phyloP scores from a whole-genome alignment of 108 stramenopile species.

The Conticribra guillardii region DNA sequence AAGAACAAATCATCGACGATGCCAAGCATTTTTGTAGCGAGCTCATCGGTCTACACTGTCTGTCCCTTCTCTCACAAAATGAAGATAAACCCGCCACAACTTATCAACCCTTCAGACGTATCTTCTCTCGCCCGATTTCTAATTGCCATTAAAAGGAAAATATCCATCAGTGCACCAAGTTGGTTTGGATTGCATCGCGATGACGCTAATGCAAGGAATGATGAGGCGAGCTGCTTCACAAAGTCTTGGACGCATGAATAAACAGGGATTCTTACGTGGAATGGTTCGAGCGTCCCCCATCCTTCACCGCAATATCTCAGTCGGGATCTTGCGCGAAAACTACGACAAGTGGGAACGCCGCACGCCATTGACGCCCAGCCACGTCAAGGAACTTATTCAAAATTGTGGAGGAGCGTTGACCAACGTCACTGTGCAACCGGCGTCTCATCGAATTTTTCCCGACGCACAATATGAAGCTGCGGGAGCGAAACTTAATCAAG shows the following conservation, averaged over 20 bases:
- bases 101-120: too few relatives aligned
- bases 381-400: slow-evolving; percentile 44
- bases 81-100: too few relatives aligned
- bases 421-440: slow-evolving; percentile 61
- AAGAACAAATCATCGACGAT: too few relatives aligned
- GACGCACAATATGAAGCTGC: slow-evolving; percentile 67
- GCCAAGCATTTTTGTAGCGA: too few relatives aligned
- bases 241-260: neutral
- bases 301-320: slow-evolving; percentile 14
- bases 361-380: slow-evolving; percentile 54
- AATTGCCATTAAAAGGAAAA: too few relatives aligned
- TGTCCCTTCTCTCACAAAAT: too few relatives aligned
- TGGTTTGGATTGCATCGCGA: too few relatives aligned
- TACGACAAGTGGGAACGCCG: slow-evolving; percentile 76
- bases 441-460: slow-evolving; percentile 74
- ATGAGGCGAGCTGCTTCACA: neutral
- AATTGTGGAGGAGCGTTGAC: slow-evolving; percentile 1
- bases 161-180: too few relatives aligned
- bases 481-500: slow-evolving; percentile 75
- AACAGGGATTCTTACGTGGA: neutral
- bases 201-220: neutral
- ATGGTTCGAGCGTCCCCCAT: neutral
- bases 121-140: too few relatives aligned
- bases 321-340: slow-evolving; percentile 67
- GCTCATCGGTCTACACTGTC: too few relatives aligned